Conservation (phyloP, 2,329 filamentous ascomycete species). For the Colletotrichum acutatum region DNA sequence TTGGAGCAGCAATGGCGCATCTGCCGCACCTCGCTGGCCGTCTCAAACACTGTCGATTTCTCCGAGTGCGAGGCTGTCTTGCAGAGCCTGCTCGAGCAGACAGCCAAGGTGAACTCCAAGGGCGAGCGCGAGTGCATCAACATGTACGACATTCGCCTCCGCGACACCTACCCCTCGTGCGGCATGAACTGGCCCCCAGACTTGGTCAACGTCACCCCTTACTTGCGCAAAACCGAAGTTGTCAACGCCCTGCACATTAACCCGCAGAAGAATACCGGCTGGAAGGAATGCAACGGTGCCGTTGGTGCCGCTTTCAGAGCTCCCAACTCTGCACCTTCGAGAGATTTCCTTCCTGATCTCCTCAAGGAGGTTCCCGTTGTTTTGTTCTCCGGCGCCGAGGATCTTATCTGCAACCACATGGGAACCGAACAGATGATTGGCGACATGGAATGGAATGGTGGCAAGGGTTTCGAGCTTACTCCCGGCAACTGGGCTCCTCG, state of each 20-base stretch:
- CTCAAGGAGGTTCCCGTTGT: constrained; percentile 82
- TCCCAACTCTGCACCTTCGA: constrained; percentile 76
- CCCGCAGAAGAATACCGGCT: constrained; percentile 83
- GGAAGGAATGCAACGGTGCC: constrained; percentile 87
- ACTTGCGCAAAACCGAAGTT: constrained; percentile 86
- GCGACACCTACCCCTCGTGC: constrained; percentile 83
- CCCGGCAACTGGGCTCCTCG: constrained; percentile 93
- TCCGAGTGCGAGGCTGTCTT: constrained; percentile 81
- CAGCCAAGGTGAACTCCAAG: constrained; percentile 60
- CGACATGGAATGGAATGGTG: constrained; percentile 91
- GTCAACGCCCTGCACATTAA: constrained; percentile 84
- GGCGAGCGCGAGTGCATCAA: constrained; percentile 78
- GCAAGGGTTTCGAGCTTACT: constrained; percentile 87
- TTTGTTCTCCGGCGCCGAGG: constrained; percentile 92
- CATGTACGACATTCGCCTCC: constrained; percentile 96
- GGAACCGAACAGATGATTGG: constrained; percentile 92
- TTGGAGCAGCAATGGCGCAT: constrained; percentile 76
- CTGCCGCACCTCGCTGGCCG: constrained; percentile 73
- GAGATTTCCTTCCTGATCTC: constrained; percentile 80
- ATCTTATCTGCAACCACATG: constrained; percentile 96
- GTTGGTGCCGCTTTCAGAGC: constrained; percentile 80
- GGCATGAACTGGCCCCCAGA: constrained; percentile 99
- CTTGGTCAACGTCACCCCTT: constrained; percentile 79
- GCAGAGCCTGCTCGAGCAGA: constrained; percentile 75
- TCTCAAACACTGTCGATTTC: constrained; percentile 71